Percentiles rank a stretch among this genome's conserved stretches.
Conservation (phyloP, 2,329 filamentous ascomycete species). For the Beauveria pseudobassiana region DNA sequence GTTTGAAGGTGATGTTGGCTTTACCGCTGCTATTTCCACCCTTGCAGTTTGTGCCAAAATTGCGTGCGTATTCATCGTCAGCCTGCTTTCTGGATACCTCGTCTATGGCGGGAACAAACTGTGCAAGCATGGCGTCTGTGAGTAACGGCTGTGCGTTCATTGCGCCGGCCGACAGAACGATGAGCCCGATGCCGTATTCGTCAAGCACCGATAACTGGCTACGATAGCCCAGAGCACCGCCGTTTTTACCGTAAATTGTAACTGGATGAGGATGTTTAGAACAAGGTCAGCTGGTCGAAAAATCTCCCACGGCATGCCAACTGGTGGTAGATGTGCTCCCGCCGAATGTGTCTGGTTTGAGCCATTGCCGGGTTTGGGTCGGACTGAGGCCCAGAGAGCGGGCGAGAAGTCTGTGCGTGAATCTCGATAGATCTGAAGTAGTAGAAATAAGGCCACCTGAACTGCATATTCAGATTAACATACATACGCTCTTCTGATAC, state of each 20-base stretch:
- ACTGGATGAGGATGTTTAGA: constrained; percentile 23
- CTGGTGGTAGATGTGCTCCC: constrained; percentile 24
- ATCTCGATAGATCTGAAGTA: constrained; percentile 23
- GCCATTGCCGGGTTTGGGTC: constrained; percentile 23
- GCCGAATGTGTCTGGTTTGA: constrained; percentile 26
- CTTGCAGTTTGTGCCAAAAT: too few species aligned
- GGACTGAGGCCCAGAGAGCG: constrained; percentile 18
- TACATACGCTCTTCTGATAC: too few species aligned
- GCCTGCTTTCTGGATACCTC: too few species aligned
- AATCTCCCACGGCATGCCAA: constrained; percentile 32
- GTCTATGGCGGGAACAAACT: too few species aligned
- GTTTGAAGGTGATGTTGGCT: too few species aligned
- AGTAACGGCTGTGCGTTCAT: too few species aligned
- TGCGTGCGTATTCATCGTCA: too few species aligned
- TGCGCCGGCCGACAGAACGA: not conserved
- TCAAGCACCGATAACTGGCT: constrained; percentile 29
- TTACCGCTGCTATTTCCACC: too few species aligned
- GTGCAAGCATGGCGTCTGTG: too few species aligned
- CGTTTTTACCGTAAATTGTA: constrained; percentile 27
- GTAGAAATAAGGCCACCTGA: constrained; percentile 26
- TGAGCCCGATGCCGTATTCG: constrained; percentile 23
- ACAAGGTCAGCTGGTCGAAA: constrained; percentile 20
- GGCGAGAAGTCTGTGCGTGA: constrained; percentile 23
- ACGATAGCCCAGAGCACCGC: constrained; percentile 26
- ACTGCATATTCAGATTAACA: too few species aligned